Evolutionary conservation across 768 basidiomycete species (phyloP).

Genomic region (Russula earlei): DNA sequence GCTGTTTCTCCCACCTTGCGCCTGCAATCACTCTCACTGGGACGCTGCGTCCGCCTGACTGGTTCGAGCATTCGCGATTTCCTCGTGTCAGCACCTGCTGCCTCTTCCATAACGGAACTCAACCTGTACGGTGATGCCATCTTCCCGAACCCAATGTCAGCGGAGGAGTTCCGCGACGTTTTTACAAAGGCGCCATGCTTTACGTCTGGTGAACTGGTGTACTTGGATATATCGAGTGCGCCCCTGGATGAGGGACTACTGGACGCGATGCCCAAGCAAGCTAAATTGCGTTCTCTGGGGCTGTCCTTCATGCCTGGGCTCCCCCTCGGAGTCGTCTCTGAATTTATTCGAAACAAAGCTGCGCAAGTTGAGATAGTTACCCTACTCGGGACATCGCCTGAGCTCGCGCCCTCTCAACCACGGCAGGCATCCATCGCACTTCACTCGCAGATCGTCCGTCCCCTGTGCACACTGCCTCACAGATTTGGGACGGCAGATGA

Average conservation of each 20-base stretch:
- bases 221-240: slow-evolving; percentile 84
- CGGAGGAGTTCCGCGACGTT: slow-evolving; percentile 56
- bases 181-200: slow-evolving; percentile 74
- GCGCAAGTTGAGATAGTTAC: slow-evolving; percentile 80
- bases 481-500: slow-evolving; percentile 42
- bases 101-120: slow-evolving; percentile 58
- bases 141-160: slow-evolving; percentile 61
- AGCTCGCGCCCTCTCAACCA: slow-evolving; percentile 42
- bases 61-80: slow-evolving; percentile 69
- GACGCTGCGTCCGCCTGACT: slow-evolving; percentile 77
- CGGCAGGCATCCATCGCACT: slow-evolving; percentile 68
- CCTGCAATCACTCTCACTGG: slow-evolving; percentile 72
- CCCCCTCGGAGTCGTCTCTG: slow-evolving; percentile 50
- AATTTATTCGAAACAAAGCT: slow-evolving; percentile 62
- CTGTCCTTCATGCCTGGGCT: slow-evolving; percentile 78
- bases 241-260: slow-evolving; percentile 48
- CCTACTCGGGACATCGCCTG: slow-evolving; percentile 48
- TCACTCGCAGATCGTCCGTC: slow-evolving; percentile 69
- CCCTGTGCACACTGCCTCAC: slow-evolving; percentile 72
- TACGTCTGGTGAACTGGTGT: slow-evolving; percentile 59
- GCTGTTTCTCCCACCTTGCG: slow-evolving; percentile 54
- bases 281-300: slow-evolving; percentile 76
- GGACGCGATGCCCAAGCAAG: slow-evolving; percentile 50
- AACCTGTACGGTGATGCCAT: slow-evolving; percentile 87
- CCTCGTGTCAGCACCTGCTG: slow-evolving; percentile 57